phyloP scores from a whole-genome alignment of 257 asterid genomes.

The Cordia subcordata region DNA sequence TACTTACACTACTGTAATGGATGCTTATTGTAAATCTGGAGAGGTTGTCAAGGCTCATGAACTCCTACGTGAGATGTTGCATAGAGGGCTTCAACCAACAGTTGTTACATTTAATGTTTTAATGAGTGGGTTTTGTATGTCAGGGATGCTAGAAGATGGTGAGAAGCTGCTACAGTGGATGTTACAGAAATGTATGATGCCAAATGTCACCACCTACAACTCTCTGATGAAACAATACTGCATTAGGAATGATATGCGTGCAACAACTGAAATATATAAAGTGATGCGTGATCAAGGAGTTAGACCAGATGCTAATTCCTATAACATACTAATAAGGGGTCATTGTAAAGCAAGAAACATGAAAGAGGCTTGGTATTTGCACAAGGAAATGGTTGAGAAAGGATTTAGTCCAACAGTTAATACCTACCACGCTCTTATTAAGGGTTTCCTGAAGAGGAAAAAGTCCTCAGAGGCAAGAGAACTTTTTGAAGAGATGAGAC shows the following conservation, averaged over 20 bases:
- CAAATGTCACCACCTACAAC: constrained; percentile 76
- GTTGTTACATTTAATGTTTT: constrained; percentile 88
- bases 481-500: constrained; percentile 80
- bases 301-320: constrained; percentile 59
- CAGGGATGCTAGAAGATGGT: constrained; percentile 80
- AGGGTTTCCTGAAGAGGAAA: constrained; percentile 76
- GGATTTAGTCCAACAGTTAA: constrained; percentile 50
- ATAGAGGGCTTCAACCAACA: constrained; percentile 64
- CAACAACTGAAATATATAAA: constrained; percentile 49
- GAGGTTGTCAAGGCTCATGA: constrained; percentile 65
- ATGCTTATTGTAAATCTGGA: constrained; percentile 81
- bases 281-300: constrained; percentile 59
- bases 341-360: constrained; percentile 94
- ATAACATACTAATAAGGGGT: constrained; percentile 71
- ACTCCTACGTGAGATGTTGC: constrained; percentile 75
- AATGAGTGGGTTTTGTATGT: constrained; percentile 76
- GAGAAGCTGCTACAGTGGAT: constrained; percentile 77
- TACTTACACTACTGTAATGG: constrained; percentile 86
- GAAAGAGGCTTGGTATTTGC: constrained; percentile 95
- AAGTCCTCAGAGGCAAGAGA: constrained; percentile 67
- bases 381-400: constrained; percentile 60
- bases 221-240: constrained; percentile 76
- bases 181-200: constrained; percentile 78
- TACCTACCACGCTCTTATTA: constrained; percentile 66
- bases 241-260: constrained; percentile 60